These are phyloP conservation scores for Globisporangium lucens DNA, from an alignment of 352 stramenopile species.

Conservation along the genomic window DNA sequence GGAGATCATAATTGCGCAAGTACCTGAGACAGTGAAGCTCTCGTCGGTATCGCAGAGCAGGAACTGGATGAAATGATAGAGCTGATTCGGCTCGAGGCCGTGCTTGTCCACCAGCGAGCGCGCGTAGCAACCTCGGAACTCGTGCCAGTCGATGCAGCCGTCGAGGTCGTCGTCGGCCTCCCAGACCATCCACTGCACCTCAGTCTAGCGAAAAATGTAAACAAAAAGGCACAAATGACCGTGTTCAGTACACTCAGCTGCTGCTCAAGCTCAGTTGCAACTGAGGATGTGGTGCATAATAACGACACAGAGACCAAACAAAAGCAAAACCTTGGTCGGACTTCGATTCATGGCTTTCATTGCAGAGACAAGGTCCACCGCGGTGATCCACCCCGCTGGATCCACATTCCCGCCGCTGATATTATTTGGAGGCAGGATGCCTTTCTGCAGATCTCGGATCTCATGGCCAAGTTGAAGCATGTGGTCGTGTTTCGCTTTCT, in stretches of 20 bases:
- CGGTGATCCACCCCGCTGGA: slow-evolving; percentile 33
- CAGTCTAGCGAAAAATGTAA: slow-evolving; percentile 37
- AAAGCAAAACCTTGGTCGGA: slow-evolving; percentile 27
- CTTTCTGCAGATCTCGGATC: slow-evolving; percentile 48
- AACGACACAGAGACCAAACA: not conserved
- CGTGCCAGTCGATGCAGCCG: slow-evolving; percentile 87
- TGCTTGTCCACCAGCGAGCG: slow-evolving; percentile 89
- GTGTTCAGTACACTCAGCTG: not conserved
- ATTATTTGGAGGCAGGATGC: slow-evolving; percentile 20
- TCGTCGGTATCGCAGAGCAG: slow-evolving; percentile 91
- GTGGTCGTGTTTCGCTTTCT: slow-evolving; percentile 7
- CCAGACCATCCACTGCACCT: slow-evolving; percentile 97
- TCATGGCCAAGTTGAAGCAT: slow-evolving; percentile 29
- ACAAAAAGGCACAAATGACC: not conserved
- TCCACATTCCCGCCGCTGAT: not conserved
- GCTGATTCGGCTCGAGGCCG: slow-evolving; percentile 89
- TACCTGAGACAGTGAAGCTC: slow-evolving; percentile 85
- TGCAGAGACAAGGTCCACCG: slow-evolving; percentile 40
- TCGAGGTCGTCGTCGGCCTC: slow-evolving; percentile 96
- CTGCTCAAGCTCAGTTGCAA: not conserved
- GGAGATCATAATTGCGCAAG: slow-evolving; percentile 1
- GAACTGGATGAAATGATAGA: slow-evolving; percentile 95
- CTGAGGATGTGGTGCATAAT: not conserved
- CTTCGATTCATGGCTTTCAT: slow-evolving; percentile 36
- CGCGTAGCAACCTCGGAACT: slow-evolving; percentile 92